Percentiles rank a stretch among this genome's conserved stretches.
phyloP scores from a whole-genome alignment of 345 rosid genomes.

The Kandelia obovata region DNA sequence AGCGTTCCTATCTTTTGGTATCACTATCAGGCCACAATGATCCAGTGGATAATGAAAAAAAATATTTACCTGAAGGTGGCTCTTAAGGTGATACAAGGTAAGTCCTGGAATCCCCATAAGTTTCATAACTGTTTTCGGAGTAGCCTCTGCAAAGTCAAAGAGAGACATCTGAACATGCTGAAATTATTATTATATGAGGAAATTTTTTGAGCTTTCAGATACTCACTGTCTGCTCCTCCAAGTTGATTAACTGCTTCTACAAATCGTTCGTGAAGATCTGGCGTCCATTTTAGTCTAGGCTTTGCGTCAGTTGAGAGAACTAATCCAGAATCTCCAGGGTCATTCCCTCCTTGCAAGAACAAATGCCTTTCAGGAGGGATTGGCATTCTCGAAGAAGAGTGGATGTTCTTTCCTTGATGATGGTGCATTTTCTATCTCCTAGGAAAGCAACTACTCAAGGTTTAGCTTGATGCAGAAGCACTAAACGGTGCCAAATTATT shows the following conservation, averaged over 20 bases:
- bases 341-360: slow-evolving; percentile 81
- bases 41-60: no score
- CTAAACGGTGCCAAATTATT: slow-evolving; percentile 8
- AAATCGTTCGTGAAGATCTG: slow-evolving; percentile 87
- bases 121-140: slow-evolving; percentile 93
- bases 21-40: no score
- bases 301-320: slow-evolving; percentile 91
- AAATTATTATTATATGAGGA: not conserved
- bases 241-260: slow-evolving; percentile 89
- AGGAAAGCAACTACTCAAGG: slow-evolving; percentile 16
- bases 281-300: slow-evolving; percentile 91
- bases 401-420: slow-evolving; percentile 62
- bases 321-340: slow-evolving; percentile 87
- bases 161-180: slow-evolving; percentile 4
- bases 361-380: slow-evolving; percentile 61
- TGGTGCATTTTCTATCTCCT: slow-evolving; percentile 51
- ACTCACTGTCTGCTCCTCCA: slow-evolving; percentile 96
- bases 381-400: slow-evolving; percentile 65
- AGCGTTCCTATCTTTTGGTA: no score
- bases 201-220: not conserved
- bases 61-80: slow-evolving; percentile 82
- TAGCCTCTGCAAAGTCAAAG: slow-evolving; percentile 63
- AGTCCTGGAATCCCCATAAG: slow-evolving; percentile 93
- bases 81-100: slow-evolving; percentile 92
- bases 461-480: slow-evolving; percentile 10